A percentile compares a stretch with the other conserved stretches of the same genome.
Evolutionary conservation across 2,329 filamentous ascomycete genomes (phyloP).

Genomic region (Microcyclosporella mali): DNA sequence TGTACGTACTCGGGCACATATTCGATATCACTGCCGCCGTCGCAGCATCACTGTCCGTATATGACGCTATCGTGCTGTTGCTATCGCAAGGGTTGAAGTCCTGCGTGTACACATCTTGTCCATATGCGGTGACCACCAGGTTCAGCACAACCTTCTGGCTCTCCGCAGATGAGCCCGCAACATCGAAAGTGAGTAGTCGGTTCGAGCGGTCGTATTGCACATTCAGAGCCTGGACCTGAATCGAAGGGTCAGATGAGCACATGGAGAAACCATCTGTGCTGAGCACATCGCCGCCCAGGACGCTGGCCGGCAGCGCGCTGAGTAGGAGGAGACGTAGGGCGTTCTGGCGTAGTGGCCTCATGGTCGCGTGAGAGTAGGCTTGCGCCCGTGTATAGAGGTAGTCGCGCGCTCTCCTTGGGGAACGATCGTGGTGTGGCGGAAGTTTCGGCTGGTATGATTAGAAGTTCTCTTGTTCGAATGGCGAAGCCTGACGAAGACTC

Average conservation of each 20-base stretch:
- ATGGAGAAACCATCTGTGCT: conserved; percentile 73
- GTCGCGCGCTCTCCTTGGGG: neutral
- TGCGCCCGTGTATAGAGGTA: conserved; percentile 3
- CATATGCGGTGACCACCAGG: conserved; percentile 77
- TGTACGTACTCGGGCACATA: conserved; percentile 69
- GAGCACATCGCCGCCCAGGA: conserved; percentile 64
- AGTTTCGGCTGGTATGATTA: neutral
- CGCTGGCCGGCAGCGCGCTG: conserved; percentile 39
- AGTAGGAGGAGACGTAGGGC: conserved; percentile 28
- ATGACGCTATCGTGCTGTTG: conserved; percentile 2
- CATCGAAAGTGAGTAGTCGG: conserved; percentile 70
- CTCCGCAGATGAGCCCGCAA: conserved; percentile 67
- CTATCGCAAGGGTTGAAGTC: conserved; percentile 74
- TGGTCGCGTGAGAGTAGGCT: conserved; percentile 20
- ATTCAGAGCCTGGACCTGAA: conserved; percentile 67
- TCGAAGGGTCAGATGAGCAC: conserved; percentile 55
- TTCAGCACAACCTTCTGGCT: conserved; percentile 73
- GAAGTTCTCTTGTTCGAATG: neutral
- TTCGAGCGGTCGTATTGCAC: conserved; percentile 72
- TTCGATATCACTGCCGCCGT: conserved; percentile 48
- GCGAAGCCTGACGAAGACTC: neutral
- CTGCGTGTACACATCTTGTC: conserved; percentile 69
- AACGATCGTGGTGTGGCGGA: neutral
- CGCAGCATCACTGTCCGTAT: conserved; percentile 7
- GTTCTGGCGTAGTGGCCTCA: conserved; percentile 24